Evolutionary conservation across 495 filamentous ascomycete species (phyloP).

Genomic region (Hyphodiscus hymeniophilus): DNA sequence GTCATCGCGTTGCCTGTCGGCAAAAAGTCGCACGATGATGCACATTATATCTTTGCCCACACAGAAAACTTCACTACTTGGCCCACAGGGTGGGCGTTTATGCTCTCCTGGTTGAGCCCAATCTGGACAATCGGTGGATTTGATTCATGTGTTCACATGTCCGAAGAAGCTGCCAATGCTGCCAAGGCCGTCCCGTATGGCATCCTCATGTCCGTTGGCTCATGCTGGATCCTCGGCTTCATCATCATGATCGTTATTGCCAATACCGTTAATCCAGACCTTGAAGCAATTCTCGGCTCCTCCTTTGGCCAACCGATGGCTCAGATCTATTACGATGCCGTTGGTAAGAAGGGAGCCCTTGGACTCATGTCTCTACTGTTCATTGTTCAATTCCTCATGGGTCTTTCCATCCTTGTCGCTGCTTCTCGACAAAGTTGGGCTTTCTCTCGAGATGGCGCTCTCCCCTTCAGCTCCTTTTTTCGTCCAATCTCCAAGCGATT

Average conservation of each 20-base stretch:
- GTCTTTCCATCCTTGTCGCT: slow-evolving; percentile 42
- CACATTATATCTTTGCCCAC: slow-evolving; percentile 37
- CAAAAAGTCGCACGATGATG: slow-evolving; percentile 31
- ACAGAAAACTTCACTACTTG: slow-evolving; percentile 51
- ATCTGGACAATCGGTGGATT: slow-evolving; percentile 59
- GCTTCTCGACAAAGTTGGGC: slow-evolving; percentile 48
- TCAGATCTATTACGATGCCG: slow-evolving; percentile 46
- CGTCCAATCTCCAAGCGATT: slow-evolving; percentile 46
- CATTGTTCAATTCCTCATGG: slow-evolving; percentile 48
- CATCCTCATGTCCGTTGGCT: slow-evolving; percentile 47
- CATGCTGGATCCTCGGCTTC: slow-evolving; percentile 44
- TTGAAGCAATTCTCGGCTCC: slow-evolving; percentile 30
- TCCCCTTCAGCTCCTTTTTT: slow-evolving; percentile 46
- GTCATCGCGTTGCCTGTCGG: slow-evolving; percentile 60
- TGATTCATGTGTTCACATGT: slow-evolving; percentile 45
- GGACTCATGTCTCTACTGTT: slow-evolving; percentile 49
- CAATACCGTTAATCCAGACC: slow-evolving; percentile 37
- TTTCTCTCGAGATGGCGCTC: slow-evolving; percentile 43
- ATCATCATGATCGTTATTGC: slow-evolving; percentile 44
- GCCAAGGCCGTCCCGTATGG: slow-evolving; percentile 53
- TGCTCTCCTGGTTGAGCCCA: slow-evolving; percentile 55
- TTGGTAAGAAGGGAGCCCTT: slow-evolving; percentile 44
- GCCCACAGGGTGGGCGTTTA: slow-evolving; percentile 55
- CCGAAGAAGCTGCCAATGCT: slow-evolving; percentile 57
- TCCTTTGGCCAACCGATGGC: slow-evolving; percentile 47